Percentiles rank a stretch among this genome's conserved stretches.
Conservation (phyloP, 768 basidiomycete species). For the Terana coerulea region DNA sequence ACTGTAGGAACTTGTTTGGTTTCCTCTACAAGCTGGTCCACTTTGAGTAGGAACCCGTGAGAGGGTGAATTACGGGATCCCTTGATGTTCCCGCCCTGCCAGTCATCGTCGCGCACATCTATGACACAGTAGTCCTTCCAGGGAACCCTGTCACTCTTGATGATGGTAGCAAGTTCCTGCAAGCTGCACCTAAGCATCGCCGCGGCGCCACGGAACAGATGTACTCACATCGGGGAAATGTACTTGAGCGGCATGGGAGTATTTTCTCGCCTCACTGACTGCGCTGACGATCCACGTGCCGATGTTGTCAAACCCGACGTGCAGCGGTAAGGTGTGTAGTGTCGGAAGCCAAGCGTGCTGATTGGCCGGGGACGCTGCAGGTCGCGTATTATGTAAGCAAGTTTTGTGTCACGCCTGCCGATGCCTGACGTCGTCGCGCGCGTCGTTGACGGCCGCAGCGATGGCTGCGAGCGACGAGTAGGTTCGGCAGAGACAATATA, state of each 20-base stretch:
- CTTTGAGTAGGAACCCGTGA: conserved; percentile 47
- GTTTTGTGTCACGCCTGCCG: background rate
- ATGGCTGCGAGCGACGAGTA: background rate
- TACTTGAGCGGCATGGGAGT: conserved; percentile 34
- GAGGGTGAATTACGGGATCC: conserved; percentile 63
- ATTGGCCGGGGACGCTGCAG: background rate
- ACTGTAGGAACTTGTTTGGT: conserved; percentile 63
- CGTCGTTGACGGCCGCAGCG: background rate
- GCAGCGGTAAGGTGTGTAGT: conserved; percentile 1
- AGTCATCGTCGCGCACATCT: conserved; percentile 86
- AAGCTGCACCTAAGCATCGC: background rate
- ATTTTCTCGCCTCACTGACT: too few species aligned
- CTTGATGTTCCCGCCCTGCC: conserved; percentile 74
- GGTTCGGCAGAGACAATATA: background rate
- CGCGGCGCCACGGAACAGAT: background rate
- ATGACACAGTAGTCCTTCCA: conserved; percentile 71
- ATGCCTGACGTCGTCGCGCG: background rate
- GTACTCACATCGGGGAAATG: conserved; percentile 37
- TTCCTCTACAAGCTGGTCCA: conserved; percentile 55
- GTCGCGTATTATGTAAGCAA: conserved; percentile 1
- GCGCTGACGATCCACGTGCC: background rate
- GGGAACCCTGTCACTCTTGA: conserved; percentile 59
- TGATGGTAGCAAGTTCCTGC: conserved; percentile 66
- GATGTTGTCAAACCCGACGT: background rate
- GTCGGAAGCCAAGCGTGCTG: background rate